Evolutionary conservation across 2,329 filamentous ascomycete species (phyloP), one percentile per base, ranked within the genome.

Genomic region (Aspergillus pseudotamarii): DNA sequence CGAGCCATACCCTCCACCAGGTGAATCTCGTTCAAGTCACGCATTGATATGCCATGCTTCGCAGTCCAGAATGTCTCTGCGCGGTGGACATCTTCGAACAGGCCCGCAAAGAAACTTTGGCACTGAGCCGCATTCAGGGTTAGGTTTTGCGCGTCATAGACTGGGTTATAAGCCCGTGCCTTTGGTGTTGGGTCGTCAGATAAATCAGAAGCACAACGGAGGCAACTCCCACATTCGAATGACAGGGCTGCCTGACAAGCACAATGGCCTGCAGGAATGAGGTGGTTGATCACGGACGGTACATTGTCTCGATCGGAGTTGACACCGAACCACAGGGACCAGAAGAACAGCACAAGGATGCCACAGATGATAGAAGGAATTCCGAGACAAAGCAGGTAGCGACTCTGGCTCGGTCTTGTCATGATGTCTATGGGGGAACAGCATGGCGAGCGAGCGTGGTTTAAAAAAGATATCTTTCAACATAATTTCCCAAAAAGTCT

Each of bases 1-100:
- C 68, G 64, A 14, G 72, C 69, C 69, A 74, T 75, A 12, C 69
- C 70, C 43, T 69, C 62, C n/a, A 62, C 59, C n/a, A 72, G 57
- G 4, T 59, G 48, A 34, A 72, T 68, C 19, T 58, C 56, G 53
- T 73, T 65, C 19, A 75, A 55, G 30, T 69, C 59, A 12, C 63
- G 46, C 10, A 59, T 50, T 28, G 61, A 60, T 26, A 73, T 66
- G 11, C 64, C 67, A 6, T 60, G 53, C n/a, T 58, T 62, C 4
- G 46, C 23, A 14, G 51, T 38, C 68, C 73, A 73, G 50, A 67
- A 69, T 2, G 48, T 48, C 6, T 58, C 57, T 2, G 69, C 71
- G 32, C 73, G 72, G 30, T 64, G 51, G 11, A 72, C 54, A 48
- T 75, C 73, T 34, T 69, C 66, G 59, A 73, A 75, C 16, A 75